Base-by-base conservation (phyloP, 768 basidiomycete species). In the Agaricus subrufescens region DNA sequence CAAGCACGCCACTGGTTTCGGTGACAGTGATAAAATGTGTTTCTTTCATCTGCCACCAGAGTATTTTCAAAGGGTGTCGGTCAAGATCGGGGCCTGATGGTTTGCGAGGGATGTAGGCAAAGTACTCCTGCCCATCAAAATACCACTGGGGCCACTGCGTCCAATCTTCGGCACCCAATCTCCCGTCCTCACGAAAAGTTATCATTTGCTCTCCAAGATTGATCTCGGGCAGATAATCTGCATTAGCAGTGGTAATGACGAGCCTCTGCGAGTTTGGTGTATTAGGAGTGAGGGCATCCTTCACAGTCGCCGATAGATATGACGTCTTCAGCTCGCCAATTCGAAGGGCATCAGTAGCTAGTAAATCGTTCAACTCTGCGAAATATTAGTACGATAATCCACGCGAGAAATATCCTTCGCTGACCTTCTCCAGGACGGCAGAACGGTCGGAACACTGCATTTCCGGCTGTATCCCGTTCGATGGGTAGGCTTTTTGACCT, bases 71-170 rank as follows among this genome's bases (percentile, higher is more conserved):
- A 30, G 51, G 42, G 23, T 52, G 51, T 4, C 11, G 14, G 10
- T 10, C 11, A 10, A 52, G 14, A 2, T 52, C 25, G 4, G 7
- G 5, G 7, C 27, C 15, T n/a, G 40, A 15, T 0, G 42, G 51
- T n/a, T 43, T 52, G 7, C 15, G 29, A 3, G 31, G 51, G 11
- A 52, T 52, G 27, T 31, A 52, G 4, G 51, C 5, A 12, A 52
- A 52, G 27, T 52, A 42, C 31, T 52, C 51, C 23, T 44, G 29
- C 7, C 51, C 14, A 7, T 52, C 26, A 52, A 52, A 52, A 29
- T 44, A 52, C 51, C 51, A 52, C 27, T 52, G 51, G 4, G 51
- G 51, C 51, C 40, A 52, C 26, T 52, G 51, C n/a, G 40, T 27
- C 51, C 42, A 52, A 27, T 52, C 40, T 12, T 52, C 40, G 0